phyloP scores from a whole-genome alignment of 495 filamentous ascomycete genomes.

The Lasiosphaeria hispida region DNA sequence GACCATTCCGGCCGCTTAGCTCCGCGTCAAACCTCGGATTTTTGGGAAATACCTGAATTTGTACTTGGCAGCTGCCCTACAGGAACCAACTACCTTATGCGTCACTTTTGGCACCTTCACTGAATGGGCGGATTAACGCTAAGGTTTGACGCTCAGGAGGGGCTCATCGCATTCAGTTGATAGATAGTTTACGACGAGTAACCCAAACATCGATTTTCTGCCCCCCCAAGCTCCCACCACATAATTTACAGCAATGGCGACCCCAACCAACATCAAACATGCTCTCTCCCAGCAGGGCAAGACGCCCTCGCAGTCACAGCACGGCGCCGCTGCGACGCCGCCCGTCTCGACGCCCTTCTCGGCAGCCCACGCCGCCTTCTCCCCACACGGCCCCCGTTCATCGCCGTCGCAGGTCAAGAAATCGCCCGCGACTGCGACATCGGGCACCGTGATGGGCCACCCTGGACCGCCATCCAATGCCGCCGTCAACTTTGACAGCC shows the following conservation, averaged over 20 bases:
- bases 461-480: slow-evolving; percentile 22
- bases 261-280: slow-evolving; percentile 48
- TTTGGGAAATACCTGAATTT: too few relatives aligned
- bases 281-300: slow-evolving; percentile 48
- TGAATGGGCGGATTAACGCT: too few relatives aligned
- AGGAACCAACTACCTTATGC: too few relatives aligned
- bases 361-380: slow-evolving; percentile 47
- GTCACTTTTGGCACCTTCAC: too few relatives aligned
- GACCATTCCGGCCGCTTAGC: too few relatives aligned
- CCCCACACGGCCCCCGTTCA: slow-evolving; percentile 47
- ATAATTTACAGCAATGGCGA: slow-evolving; percentile 42
- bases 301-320: slow-evolving; percentile 44
- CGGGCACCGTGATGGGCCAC: slow-evolving; percentile 38
- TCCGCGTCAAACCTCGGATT: too few relatives aligned
- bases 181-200: too few relatives aligned
- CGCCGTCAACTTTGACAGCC: slow-evolving; percentile 53
- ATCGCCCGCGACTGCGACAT: slow-evolving; percentile 43
- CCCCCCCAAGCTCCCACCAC: background rate
- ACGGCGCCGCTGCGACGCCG: slow-evolving; percentile 49
- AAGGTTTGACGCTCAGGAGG: too few relatives aligned
- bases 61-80: too few relatives aligned
- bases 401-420: slow-evolving; percentile 58
- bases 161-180: too few relatives aligned
- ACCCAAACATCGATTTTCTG: too few relatives aligned
- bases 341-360: slow-evolving; percentile 58